phyloP scores from a whole-genome alignment of 2,329 filamentous ascomycete genomes.

The Xylariomycetidae sp. region DNA sequence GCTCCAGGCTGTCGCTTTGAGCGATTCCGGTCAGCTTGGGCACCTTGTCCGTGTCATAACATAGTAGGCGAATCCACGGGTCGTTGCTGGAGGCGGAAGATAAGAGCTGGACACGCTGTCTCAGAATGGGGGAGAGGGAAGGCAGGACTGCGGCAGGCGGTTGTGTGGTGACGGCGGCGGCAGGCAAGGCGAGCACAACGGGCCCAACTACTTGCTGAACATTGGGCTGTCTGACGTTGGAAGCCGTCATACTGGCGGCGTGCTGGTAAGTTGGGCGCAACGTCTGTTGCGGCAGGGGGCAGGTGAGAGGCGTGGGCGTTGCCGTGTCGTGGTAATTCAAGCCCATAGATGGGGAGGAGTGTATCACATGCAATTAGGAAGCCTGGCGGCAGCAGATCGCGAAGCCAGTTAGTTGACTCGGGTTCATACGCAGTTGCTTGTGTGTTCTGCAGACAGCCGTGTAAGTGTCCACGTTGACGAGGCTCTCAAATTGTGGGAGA shows the following conservation, averaged over 20 bases:
- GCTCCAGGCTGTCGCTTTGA: constrained; percentile 59
- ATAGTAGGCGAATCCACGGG: constrained; percentile 68
- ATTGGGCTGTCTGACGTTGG: constrained; percentile 37
- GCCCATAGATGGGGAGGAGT: too few species aligned
- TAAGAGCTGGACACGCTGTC: constrained; percentile 61
- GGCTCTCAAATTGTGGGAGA: too few species aligned
- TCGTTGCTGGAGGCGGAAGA: constrained; percentile 48
- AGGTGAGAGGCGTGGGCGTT: too few species aligned
- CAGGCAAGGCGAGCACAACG: constrained; percentile 54
- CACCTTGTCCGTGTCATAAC: constrained; percentile 55
- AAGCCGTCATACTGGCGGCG: constrained; percentile 19
- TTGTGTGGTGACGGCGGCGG: constrained; percentile 50
- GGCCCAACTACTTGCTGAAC: constrained; percentile 45
- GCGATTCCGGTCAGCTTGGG: constrained; percentile 56
- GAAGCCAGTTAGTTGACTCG: too few species aligned
- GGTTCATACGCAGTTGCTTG: too few species aligned
- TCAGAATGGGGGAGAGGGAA: constrained; percentile 58
- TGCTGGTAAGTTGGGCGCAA: background rate
- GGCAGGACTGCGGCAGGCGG: constrained; percentile 53
- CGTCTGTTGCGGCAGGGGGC: background rate
- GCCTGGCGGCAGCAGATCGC: too few species aligned
- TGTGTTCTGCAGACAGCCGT: too few species aligned
- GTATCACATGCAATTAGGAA: too few species aligned
- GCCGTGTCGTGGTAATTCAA: constrained; percentile 10
- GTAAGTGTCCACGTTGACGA: too few species aligned